These are phyloP conservation scores for Cyberlindnera nakhonratchasimensis DNA, from an alignment of 805 yeast genomes.

Conservation along the genomic window DNA sequence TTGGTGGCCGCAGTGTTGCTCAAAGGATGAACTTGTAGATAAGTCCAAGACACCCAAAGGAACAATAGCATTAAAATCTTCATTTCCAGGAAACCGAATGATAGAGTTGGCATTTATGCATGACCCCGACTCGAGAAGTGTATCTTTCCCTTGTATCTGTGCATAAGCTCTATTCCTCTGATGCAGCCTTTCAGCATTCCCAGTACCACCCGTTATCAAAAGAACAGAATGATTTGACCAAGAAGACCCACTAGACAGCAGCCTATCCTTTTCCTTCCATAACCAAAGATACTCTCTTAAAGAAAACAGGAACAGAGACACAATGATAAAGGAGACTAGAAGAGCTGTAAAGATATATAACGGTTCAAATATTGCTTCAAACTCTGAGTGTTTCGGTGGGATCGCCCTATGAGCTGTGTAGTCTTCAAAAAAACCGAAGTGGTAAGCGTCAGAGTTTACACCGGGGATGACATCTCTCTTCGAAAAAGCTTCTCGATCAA, in stretches of 20 bases:
- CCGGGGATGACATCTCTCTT: constrained; percentile 29
- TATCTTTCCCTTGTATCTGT: not conserved
- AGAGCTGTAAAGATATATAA: constrained; percentile 25
- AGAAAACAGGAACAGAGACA: constrained; percentile 24
- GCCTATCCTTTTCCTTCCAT: constrained; percentile 17
- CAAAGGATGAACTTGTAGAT: not conserved
- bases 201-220: constrained; percentile 2
- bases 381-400: constrained; percentile 15
- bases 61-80: too few relatives aligned
- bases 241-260: constrained; percentile 18
- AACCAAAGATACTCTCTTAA: constrained; percentile 30
- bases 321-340: constrained; percentile 14
- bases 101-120: not conserved
- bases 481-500: not conserved
- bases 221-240: constrained; percentile 20
- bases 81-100: too few relatives aligned
- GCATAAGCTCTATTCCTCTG: constrained; percentile 24
- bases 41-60: not conserved
- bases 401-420: constrained; percentile 14
- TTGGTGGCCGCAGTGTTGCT: not conserved
- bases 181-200: not conserved
- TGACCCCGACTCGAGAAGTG: not conserved
- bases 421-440: constrained; percentile 29
- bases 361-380: constrained; percentile 26
- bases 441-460: constrained; percentile 26